phyloP scores from a whole-genome alignment of 164 flowering plant species.

The Sextonia rubra region DNA sequence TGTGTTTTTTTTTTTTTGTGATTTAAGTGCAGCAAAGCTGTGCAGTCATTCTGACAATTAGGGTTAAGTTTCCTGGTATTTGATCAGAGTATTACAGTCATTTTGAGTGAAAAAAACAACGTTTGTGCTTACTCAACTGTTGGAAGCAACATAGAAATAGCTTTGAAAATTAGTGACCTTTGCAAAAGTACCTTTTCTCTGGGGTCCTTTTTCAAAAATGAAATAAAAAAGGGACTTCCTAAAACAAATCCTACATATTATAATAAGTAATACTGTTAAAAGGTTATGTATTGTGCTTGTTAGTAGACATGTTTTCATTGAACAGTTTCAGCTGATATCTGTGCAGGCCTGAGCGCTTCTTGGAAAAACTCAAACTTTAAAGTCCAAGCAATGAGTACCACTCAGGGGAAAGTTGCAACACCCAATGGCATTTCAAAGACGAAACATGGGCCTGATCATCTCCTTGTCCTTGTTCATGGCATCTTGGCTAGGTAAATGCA shows the following conservation, averaged over 20 bases:
- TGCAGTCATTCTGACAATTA: too few relatives aligned
- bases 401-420: conserved; percentile 40
- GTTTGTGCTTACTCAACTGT: too few relatives aligned
- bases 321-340: conserved; percentile 13
- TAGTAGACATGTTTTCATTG: conserved; percentile 2
- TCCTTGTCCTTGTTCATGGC: conserved; percentile 97
- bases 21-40: too few relatives aligned
- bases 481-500: conserved; percentile 72
- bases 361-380: conserved; percentile 34
- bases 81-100: too few relatives aligned
- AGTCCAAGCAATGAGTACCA: conserved; percentile 56
- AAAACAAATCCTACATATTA: not conserved
- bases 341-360: conserved; percentile 43
- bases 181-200: too few relatives aligned
- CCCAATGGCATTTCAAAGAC: conserved; percentile 24
- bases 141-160: too few relatives aligned
- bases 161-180: too few relatives aligned
- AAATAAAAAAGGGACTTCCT: not conserved
- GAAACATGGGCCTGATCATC: conserved; percentile 79
- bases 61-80: too few relatives aligned
- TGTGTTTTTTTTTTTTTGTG: too few relatives aligned
- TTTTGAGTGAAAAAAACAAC: too few relatives aligned
- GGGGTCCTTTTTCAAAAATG: too few relatives aligned
- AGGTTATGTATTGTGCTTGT: not conserved
- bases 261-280: not conserved